phyloP scores from a whole-genome alignment of 2,329 filamentous ascomycete genomes.

The Salinomyces thailandicus region DNA sequence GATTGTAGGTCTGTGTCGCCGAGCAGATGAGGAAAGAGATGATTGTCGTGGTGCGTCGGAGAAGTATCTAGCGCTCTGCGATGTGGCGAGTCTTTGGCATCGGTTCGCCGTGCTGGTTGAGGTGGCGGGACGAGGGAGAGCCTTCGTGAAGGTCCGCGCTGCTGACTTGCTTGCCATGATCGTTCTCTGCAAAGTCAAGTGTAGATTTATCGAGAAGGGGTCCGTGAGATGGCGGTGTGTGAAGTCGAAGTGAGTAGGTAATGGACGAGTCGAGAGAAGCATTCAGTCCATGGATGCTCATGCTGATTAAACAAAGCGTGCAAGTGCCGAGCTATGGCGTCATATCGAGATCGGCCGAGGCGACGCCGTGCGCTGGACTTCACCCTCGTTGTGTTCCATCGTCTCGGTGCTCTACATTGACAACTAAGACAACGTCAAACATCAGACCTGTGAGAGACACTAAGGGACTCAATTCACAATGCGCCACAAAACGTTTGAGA shows the following conservation, averaged over 20 bases:
- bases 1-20: constrained; percentile 16
- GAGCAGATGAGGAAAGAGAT: constrained; percentile 15
- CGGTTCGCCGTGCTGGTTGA: constrained; percentile 4
- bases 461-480: no score
- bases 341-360: no score
- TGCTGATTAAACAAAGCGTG: not conserved
- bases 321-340: not conserved
- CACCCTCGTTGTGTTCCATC: no score
- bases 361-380: no score
- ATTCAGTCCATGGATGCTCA: not conserved
- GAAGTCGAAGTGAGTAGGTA: not conserved
- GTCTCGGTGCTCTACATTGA: no score
- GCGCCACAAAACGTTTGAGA: no score
- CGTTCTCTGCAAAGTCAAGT: not conserved
- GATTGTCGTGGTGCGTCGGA: constrained; percentile 14
- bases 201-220: no score
- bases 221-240: no score
- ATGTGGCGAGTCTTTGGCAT: constrained; percentile 12
- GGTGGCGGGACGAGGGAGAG: constrained; percentile 8
- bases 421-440: no score
- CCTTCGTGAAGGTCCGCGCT: constrained; percentile 11
- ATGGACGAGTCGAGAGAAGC: not conserved
- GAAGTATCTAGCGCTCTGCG: constrained; percentile 6
- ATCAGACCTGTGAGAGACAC: no score
- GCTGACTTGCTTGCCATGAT: constrained; percentile 14